Base-by-base conservation (phyloP, 2,329 filamentous ascomycete species). In the Rhynchosporium agropyri region DNA sequence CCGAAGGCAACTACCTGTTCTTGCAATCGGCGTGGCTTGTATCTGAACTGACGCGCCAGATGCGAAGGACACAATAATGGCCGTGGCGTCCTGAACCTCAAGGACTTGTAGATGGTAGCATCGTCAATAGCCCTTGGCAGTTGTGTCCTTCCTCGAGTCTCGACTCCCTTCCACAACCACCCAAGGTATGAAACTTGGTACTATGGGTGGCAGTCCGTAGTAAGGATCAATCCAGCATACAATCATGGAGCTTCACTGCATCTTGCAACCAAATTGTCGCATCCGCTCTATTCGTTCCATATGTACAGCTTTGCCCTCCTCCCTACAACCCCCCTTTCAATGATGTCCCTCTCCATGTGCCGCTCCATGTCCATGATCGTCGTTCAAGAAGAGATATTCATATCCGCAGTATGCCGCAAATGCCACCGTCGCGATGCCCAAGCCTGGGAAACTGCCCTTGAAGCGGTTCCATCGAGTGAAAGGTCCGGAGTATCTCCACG, bases 391-490 rank as follows among this genome's bases (percentile, higher is more conserved):
- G 61, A 96, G 79, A 77, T 95, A 86, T 81, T 99, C 95, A 78
- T 92, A 96, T 65, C 85, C 86, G 77, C 93, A 92, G 81, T 99
- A 99, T 67, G 82, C 88, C 56, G 89, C 87, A 77, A 99, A 99
- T 51, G 94, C 93, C 64, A 95, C 93, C 4, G 90, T 90, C 38
- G 92, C 95, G 71, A 94, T 96, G 68, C 95, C 95, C 72, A 99
- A 83, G 65, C 95, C 95, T 43, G 95, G 95, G 76, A 99, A 92
- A 68, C 87, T 82, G 73, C 84, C 82, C 80, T 89, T 92, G 82
- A 97, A 95, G 72, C 95, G 89, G 80, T 97, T 96, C 80, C 83
- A 90, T 72, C 94, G 86, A 69, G 88, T 89, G 82, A 97, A 98
- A 60, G 86, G 88, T 67, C 94, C 95, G 42, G 84, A 88, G 82